phyloP scores from a whole-genome alignment of 495 filamentous ascomycete species.

The Aspergillus bridgeri region DNA sequence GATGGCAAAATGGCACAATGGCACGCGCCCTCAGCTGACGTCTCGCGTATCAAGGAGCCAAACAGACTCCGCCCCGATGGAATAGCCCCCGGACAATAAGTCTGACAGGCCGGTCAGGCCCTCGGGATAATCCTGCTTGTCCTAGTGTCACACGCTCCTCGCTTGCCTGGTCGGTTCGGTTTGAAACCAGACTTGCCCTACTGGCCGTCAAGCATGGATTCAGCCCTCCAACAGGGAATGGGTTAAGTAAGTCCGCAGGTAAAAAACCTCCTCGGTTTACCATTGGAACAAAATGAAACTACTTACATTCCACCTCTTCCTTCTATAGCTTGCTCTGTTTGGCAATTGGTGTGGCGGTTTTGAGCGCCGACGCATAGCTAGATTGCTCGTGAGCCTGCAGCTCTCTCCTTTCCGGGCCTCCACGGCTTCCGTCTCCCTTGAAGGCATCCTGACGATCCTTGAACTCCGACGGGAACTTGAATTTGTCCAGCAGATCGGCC shows the following conservation, averaged over 20 bases:
- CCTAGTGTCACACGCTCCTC: neutral
- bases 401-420: slow-evolving; percentile 30
- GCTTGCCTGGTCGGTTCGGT: neutral
- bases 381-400: slow-evolving; percentile 19
- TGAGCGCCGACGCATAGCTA: slow-evolving; percentile 18
- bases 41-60: neutral
- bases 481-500: slow-evolving; percentile 33
- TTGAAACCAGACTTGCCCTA: neutral
- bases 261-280: no score
- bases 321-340: slow-evolving; percentile 26
- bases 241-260: no score
- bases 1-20: neutral
- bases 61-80: neutral
- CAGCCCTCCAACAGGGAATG: no score
- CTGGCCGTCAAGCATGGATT: no score
- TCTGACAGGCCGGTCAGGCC: neutral
- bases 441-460: slow-evolving; percentile 25
- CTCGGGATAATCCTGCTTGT: neutral
- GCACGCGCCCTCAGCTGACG: neutral
- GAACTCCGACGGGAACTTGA: slow-evolving; percentile 32
- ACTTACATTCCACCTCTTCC: slow-evolving; percentile 1
- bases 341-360: slow-evolving; percentile 9
- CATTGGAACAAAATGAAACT: no score
- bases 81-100: neutral
- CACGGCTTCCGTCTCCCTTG: slow-evolving; percentile 31